Percentiles rank a stretch among this genome's conserved stretches.
Conservation (phyloP, 169 alveolate species). For the Plasmodium gallinaceum region DNA sequence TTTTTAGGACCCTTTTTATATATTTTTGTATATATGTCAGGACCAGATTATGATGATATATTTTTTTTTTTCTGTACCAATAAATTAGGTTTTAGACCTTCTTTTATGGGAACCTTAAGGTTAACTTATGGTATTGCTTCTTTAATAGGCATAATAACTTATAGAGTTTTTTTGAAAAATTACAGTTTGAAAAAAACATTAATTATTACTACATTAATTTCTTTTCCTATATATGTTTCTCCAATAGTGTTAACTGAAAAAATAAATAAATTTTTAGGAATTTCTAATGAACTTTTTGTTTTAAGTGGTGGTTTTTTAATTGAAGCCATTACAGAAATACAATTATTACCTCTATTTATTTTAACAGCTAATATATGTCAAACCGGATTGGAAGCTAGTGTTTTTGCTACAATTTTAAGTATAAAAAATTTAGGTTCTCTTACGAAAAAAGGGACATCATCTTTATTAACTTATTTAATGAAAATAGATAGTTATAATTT, state of each 20-base stretch:
- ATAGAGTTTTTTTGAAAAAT: slow-evolving; percentile 90
- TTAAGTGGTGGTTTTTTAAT: slow-evolving; percentile 93
- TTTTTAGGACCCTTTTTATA: slow-evolving; percentile 93
- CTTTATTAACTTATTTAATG: slow-evolving; percentile 89
- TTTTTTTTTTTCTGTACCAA: slow-evolving; percentile 95
- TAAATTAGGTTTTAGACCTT: slow-evolving; percentile 93
- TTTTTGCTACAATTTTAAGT: slow-evolving; percentile 95
- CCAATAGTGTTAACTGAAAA: slow-evolving; percentile 92
- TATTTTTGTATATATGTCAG: slow-evolving; percentile 90
- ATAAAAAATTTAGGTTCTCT: slow-evolving; percentile 94
- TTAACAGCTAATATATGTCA: slow-evolving; percentile 96
- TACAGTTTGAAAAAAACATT: slow-evolving; percentile 90
- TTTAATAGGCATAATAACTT: slow-evolving; percentile 91
- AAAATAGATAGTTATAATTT: slow-evolving; percentile 93
- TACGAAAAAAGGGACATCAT: slow-evolving; percentile 93
- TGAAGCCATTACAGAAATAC: slow-evolving; percentile 94
- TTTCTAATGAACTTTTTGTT: slow-evolving; percentile 92
- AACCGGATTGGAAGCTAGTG: slow-evolving; percentile 96
- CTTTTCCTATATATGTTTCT: slow-evolving; percentile 86
- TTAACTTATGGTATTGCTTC: slow-evolving; percentile 94
- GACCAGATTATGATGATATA: slow-evolving; percentile 94
- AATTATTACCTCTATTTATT: slow-evolving; percentile 94
- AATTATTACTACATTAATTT: slow-evolving; percentile 90
- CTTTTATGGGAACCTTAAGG: slow-evolving; percentile 95
- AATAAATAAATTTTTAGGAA: slow-evolving; percentile 88